These are phyloP conservation scores for Neocucurbitaria cava DNA, from an alignment of 2,329 filamentous ascomycete genomes.

Conservation along the genomic window DNA sequence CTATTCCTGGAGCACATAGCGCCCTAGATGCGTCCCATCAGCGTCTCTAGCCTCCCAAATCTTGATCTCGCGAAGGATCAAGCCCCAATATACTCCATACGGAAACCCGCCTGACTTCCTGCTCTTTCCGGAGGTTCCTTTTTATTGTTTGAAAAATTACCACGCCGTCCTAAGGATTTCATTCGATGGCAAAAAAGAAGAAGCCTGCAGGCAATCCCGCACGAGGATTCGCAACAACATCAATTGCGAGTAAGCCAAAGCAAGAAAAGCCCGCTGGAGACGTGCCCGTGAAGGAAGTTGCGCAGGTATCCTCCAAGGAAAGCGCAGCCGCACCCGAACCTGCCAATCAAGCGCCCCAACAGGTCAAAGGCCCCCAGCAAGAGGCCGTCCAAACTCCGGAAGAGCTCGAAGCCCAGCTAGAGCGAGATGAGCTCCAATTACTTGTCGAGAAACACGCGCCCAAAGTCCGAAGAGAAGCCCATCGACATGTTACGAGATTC, in stretches of 20 bases:
- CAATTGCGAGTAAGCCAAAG: slow-evolving; percentile 83
- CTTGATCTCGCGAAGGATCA: slow-evolving; percentile 46
- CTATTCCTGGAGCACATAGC: slow-evolving; percentile 17
- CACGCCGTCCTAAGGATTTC: slow-evolving; percentile 2
- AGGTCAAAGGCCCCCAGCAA: slow-evolving; percentile 27
- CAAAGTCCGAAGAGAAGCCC: slow-evolving; percentile 80
- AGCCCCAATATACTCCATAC: slow-evolving; percentile 47
- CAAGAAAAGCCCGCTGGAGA: slow-evolving; percentile 34
- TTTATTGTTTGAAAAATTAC: neutral
- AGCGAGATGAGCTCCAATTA: slow-evolving; percentile 87
- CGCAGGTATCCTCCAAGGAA: slow-evolving; percentile 20
- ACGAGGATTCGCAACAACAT: slow-evolving; percentile 92
- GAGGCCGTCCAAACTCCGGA: slow-evolving; percentile 71
- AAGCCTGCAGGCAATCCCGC: slow-evolving; percentile 88
- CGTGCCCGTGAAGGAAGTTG: slow-evolving; percentile 12
- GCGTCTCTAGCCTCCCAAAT: slow-evolving; percentile 31
- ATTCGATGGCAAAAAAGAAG: slow-evolving; percentile 86
- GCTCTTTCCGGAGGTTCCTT: slow-evolving; percentile 18
- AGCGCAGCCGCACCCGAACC: slow-evolving; percentile 11
- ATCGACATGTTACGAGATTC: slow-evolving; percentile 76
- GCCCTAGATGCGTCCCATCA: slow-evolving; percentile 44
- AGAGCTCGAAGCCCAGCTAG: slow-evolving; percentile 87
- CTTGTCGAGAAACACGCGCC: slow-evolving; percentile 83
- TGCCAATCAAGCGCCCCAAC: slow-evolving; percentile 5
- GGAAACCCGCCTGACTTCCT: slow-evolving; percentile 27